Base-by-base conservation (phyloP, 257 asterid genomes). In the Plantago ovata region DNA sequence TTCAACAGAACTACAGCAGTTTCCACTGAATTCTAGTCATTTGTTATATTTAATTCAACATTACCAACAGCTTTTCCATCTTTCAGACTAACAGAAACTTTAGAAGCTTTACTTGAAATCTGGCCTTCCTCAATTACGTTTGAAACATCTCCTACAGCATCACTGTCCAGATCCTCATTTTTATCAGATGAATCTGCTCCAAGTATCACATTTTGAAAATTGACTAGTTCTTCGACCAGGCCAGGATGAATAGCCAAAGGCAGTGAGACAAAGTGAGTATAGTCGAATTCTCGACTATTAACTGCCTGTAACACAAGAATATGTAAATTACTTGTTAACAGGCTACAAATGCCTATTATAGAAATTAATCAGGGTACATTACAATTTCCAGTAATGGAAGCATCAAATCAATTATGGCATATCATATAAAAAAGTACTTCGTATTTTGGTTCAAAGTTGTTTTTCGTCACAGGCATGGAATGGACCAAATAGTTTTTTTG, bases 231-330 rank as follows among this genome's bases (percentile, higher is more conserved):
- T 69, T 82, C 82, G 39, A 89, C 91, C 73, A 92, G 78, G 68
- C 76, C 87, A 58, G 91, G 84, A 68, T 92, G 81, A 64, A 77
- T 65, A 58, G 98, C 95, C 87, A 92, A 71, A 52, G 98, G 98
- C 77, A 92, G 97, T 28, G 98, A 92, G 54, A 92, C 82, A 60
- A 92, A 92, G 91, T 92, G 97, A 66, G 98, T 85, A 74, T 85
- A 92, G 70, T 89, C 97, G 18, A 89, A 72, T 49, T 61, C 69
- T 66, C 81, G 83, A 77, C 97, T 82, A 66, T 82, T 81, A 36
- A 82, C 84, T 44, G 76, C 83, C 98, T 92, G 94, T 72, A 56
- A 50, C 59, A 55, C 47, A 73, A 56, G 44, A 19, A 68, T 28
- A 56, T 33, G 53, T 46, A 18, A 53, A 56, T 28, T 42, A 64